Base-by-base conservation (phyloP, 106 monocot species). In the Gastrodia elata region DNA sequence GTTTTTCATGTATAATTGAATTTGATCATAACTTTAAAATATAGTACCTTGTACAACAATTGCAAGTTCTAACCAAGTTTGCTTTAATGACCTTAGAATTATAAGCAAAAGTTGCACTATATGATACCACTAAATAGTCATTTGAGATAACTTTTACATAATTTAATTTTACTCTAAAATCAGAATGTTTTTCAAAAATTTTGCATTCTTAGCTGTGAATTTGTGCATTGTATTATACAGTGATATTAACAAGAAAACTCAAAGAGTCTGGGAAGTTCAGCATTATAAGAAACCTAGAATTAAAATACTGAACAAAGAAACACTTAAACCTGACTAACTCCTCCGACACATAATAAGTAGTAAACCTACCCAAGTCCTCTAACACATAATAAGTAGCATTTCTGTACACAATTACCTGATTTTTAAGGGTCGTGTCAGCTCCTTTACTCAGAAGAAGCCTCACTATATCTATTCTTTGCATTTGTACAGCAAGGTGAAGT, bases 401-500 rank as follows among this genome's bases (percentile, higher is more conserved):
- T 26, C 25, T 8, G 24, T n/a, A 9, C 3, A 26, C 22, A 26
- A 25, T 82, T 83, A 93, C 97, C 72, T 77, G 57, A 77, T 86
- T 98, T 85, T 82, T 93, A 27, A 88, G 64, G 24, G 83, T 82
- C 32, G 38, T 83, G 42, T 98, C 90, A 64, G 91, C 97, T 67
- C 97, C 93, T 81, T 98, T 98, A 73, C 91, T 90, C 75, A 98
- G 74, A 58, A 98, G 80, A 78, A 98, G 87, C 37, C 83, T 93
- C 24, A 88, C 83, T 33, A 91, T 88, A 79, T 98, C 97, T 30
- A 88, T 85, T 84, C 97, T 83, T 68, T 83, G 81, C 65, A 88
- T 73, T 77, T 98, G 97, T 18, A 98, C 91, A 34, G 97, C 97
- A 69, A 98, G 93, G 87, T 98, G 97, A 84, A 98, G 76, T 30